Evolutionary conservation across 2,329 filamentous ascomycete genomes (phyloP).

Genomic region (Colletotrichum eleusines): DNA sequence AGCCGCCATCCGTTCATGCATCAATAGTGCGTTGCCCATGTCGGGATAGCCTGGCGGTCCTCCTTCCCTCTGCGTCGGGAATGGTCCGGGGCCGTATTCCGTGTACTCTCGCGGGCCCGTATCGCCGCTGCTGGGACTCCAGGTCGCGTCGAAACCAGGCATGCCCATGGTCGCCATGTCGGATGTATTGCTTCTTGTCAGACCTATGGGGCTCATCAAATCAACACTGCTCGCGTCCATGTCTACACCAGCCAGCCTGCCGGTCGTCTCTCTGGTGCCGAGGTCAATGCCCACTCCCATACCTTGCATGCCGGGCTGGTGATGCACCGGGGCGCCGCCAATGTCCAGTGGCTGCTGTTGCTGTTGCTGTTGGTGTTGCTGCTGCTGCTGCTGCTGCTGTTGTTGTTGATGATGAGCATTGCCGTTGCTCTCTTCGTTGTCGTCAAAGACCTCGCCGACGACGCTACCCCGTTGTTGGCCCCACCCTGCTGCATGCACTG

Average conservation of each 20-base stretch:
- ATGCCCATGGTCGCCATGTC: constrained; percentile 40
- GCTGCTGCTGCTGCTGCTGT: constrained; percentile 6
- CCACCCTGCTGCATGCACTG: constrained; percentile 22
- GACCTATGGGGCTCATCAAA: constrained; percentile 38
- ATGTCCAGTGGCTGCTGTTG: constrained; percentile 23
- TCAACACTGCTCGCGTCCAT: constrained; percentile 36
- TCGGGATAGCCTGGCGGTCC: constrained; percentile 12
- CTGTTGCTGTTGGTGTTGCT: neutral
- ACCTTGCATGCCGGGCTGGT: constrained; percentile 10
- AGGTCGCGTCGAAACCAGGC: constrained; percentile 31
- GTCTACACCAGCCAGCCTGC: constrained; percentile 26
- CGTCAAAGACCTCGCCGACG: constrained; percentile 36
- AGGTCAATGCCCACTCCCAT: constrained; percentile 34
- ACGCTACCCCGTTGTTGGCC: constrained; percentile 27
- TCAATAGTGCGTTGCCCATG: constrained; percentile 18
- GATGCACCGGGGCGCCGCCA: neutral
- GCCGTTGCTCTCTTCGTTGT: constrained; percentile 28
- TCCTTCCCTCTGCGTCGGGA: constrained; percentile 3
- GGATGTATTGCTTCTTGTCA: constrained; percentile 38
- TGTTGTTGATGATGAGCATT: constrained; percentile 3
- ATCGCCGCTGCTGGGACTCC: constrained; percentile 38
- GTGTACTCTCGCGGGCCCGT: constrained; percentile 32
- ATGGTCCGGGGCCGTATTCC: constrained; percentile 24
- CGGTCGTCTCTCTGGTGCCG: constrained; percentile 11
- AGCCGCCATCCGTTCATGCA: constrained; percentile 27